Evolutionary conservation across 768 basidiomycete genomes (phyloP).

Genomic region (Termitomyces sp.): DNA sequence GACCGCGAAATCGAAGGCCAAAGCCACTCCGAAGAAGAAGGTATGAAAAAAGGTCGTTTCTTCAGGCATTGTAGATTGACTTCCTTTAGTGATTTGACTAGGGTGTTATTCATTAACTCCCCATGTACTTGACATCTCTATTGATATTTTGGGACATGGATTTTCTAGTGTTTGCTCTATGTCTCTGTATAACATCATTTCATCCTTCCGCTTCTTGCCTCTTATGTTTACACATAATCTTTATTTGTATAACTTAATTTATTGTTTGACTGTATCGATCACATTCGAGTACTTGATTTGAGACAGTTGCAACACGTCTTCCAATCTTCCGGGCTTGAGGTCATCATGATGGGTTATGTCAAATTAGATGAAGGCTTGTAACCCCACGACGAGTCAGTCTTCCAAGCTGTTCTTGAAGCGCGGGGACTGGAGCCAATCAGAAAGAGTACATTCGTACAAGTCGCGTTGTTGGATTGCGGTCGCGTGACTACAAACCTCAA

Average conservation of each 20-base stretch:
- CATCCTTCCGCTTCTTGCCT: not conserved
- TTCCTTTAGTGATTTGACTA: not conserved
- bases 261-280: no score
- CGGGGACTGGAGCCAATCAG: not conserved
- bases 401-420: not conserved
- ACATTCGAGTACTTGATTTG: no score
- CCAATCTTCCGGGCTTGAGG: no score
- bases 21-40: conserved; percentile 28
- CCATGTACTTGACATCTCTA: conserved; percentile 2
- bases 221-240: conserved; percentile 9
- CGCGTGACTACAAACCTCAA: conserved; percentile 8
- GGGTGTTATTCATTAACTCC: not conserved
- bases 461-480: not conserved
- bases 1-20: conserved; percentile 21
- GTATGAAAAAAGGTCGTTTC: conserved; percentile 12
- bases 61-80: not conserved
- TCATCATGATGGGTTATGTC: no score
- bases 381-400: no score
- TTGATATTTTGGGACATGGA: not conserved
- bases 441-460: no score
- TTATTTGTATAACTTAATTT: conserved; percentile 34
- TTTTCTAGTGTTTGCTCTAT: not conserved
- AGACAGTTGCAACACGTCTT: no score
- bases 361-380: no score
- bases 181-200: conserved; percentile 2